Evolutionary conservation across 2,329 filamentous ascomycete species (phyloP), one percentile per base, ranked within the genome.

Genomic region (Diaporthe longicolla): DNA sequence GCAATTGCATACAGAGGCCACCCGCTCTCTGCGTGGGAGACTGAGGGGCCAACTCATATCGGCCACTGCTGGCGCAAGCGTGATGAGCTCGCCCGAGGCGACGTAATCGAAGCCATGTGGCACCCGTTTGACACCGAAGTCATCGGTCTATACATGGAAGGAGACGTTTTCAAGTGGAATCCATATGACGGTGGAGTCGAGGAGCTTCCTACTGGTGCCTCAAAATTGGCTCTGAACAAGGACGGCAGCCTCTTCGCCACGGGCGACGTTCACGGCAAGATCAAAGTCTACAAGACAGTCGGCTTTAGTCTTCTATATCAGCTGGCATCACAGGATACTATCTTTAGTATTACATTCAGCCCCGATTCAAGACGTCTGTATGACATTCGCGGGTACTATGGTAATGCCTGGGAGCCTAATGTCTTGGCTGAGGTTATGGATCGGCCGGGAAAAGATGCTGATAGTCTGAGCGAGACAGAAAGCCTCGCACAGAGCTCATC

Each of bases 401-500:
- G 37, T 40, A 63, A 45, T 29, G 59, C 37, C 9, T 63, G 59
- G 59, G 59, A 63, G 24, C 59, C 59, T 19, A 63, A 10, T 43
- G 59, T 21, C 21, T n/a, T 63, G 40, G 24, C 59, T 1, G 26
- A 63, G 24, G 48, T 45, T 32, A 32, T 29, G 40, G 43, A 63
- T 15, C 40, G 29, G n/a, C 37, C 37, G n/a, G 29, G 35, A 1
- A 48, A 29, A 45, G 59, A 63, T 2, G 19, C 35, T 3, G 58
- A 63, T 9, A 43, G 4, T 19, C 37, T 45, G n/a, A 63, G 37
- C n/a, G 58, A 63, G n/a, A 26, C 81, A 72, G 82, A 43, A 26
- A 43, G 37, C n/a, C 43, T 45, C 17, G 37, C 58, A 1, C 37
- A 63, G 43, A 35, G 37, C 37, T 63, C 58, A 19, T 40, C 37